These are phyloP conservation scores for Barnettozyma californica DNA, from an alignment of 805 yeast genomes.

Conservation along the genomic window DNA sequence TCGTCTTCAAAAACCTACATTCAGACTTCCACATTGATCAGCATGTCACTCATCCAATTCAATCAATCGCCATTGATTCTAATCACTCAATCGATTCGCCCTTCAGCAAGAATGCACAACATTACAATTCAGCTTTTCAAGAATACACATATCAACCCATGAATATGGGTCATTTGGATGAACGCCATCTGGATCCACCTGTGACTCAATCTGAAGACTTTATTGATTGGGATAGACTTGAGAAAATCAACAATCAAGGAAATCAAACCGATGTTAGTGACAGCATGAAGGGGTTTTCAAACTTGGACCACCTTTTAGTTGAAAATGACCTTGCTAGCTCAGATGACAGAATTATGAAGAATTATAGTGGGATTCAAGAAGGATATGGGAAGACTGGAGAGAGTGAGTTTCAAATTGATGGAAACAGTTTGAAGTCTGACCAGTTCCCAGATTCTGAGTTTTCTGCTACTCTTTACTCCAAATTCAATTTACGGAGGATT, in stretches of 20 bases:
- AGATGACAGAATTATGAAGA: constrained; percentile 4
- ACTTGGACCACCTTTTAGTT: neutral
- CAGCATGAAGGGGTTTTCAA: neutral
- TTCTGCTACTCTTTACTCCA: constrained; percentile 11
- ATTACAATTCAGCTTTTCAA: neutral
- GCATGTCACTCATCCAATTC: neutral
- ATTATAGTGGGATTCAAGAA: neutral
- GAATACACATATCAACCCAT: neutral
- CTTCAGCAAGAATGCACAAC: neutral
- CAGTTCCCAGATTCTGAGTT: constrained; percentile 5
- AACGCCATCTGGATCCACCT: neutral
- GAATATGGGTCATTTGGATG: neutral
- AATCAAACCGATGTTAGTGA: neutral
- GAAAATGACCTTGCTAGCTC: neutral
- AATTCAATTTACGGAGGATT: constrained; percentile 11
- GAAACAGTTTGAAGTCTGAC: neutral
- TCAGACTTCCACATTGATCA: neutral
- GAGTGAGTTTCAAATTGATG: neutral
- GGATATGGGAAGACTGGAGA: neutral
- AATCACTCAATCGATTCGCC: neutral
- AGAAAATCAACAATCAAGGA: neutral
- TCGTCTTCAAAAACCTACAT: neutral
- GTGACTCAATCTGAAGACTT: neutral
- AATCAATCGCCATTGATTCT: neutral
- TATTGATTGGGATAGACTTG: constrained; percentile 7